Conservation (phyloP, 306 rosid species). For the Rosa rugosa region DNA sequence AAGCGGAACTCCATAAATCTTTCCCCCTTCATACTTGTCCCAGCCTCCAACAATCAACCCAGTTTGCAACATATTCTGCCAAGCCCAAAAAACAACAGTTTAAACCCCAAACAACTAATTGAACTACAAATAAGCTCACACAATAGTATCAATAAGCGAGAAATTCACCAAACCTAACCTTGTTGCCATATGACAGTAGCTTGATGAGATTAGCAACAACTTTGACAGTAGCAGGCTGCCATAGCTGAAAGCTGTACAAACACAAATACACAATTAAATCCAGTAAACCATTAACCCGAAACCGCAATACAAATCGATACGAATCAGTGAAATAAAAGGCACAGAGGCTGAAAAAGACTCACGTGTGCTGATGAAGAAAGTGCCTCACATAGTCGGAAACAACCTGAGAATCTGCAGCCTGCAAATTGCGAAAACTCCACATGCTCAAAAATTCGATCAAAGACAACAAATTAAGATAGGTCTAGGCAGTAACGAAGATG, state of each 20-base stretch:
- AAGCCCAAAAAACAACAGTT: slow-evolving; percentile 25
- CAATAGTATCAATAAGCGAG: not conserved
- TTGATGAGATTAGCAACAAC: slow-evolving; percentile 91
- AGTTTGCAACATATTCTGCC: slow-evolving; percentile 79
- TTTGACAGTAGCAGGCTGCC: slow-evolving; percentile 95
- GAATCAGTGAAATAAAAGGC: too few relatives aligned
- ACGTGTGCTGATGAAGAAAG: too few relatives aligned
- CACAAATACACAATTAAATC: not conserved
- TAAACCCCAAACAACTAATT: not conserved
- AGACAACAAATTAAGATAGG: too few relatives aligned
- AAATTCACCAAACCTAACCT: slow-evolving; percentile 46
- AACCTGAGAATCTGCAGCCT: too few relatives aligned
- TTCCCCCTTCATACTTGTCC: slow-evolving; percentile 96
- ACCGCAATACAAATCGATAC: too few relatives aligned
- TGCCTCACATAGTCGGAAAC: too few relatives aligned
- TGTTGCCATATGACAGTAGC: slow-evolving; percentile 82
- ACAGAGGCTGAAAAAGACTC: too few relatives aligned
- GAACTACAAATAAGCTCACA: not conserved
- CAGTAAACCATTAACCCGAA: not conserved
- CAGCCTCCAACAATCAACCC: slow-evolving; percentile 94
- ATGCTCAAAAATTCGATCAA: too few relatives aligned
- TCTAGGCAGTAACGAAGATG: too few relatives aligned
- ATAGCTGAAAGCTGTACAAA: slow-evolving; percentile 76
- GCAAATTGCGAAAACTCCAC: too few relatives aligned
- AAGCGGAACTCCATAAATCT: too few relatives aligned